Conservation (phyloP, 2,329 filamentous ascomycete genomes). For the Xylariales sp. region DNA sequence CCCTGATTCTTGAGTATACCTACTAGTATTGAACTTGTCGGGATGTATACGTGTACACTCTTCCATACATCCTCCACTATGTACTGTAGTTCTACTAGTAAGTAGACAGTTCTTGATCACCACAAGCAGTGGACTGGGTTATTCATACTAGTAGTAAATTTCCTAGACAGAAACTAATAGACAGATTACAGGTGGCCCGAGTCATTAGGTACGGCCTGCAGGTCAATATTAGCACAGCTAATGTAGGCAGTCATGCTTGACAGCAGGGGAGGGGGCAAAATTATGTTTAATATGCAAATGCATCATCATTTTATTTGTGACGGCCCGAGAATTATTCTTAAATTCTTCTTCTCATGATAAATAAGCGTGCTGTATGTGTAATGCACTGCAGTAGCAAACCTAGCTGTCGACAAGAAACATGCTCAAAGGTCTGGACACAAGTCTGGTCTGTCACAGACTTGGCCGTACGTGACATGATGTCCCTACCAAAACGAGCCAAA, state of each 20-base stretch:
- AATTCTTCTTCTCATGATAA: too few species aligned
- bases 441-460: too few species aligned
- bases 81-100: too few species aligned
- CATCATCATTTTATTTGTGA: background rate
- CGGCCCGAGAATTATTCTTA: background rate
- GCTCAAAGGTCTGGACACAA: background rate
- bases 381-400: background rate
- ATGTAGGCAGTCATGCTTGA: background rate
- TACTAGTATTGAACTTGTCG: too few species aligned
- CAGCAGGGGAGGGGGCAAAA: too few species aligned
- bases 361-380: background rate
- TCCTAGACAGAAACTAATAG: too few species aligned
- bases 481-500: background rate
- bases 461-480: background rate
- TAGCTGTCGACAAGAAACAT: background rate
- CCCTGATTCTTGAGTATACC: too few species aligned
- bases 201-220: background rate
- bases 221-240: background rate
- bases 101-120: too few species aligned
- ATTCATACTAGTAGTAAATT: too few species aligned
- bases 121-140: too few species aligned
- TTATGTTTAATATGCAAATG: background rate
- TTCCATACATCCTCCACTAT: too few species aligned
- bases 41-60: too few species aligned
- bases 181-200: background rate